phyloP scores from a whole-genome alignment of 345 rosid genomes.

The Gossypium turneri region DNA sequence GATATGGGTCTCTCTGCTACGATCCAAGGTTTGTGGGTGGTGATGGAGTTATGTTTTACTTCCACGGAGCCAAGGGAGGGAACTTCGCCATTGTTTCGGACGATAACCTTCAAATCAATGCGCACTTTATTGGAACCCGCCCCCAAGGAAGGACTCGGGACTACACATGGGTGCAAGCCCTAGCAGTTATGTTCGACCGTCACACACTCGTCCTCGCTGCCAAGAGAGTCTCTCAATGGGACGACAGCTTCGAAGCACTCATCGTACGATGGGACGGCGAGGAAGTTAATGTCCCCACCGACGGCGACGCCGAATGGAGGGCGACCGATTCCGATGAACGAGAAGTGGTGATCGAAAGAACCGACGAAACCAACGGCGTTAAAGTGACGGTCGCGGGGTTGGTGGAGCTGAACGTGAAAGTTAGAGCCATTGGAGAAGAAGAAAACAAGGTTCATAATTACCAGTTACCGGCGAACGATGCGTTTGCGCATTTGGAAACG shows the following conservation, averaged over 20 bases:
- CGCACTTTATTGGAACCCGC: slow-evolving; percentile 80
- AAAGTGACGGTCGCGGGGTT: slow-evolving; percentile 50
- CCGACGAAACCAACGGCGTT: slow-evolving; percentile 50
- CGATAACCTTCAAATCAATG: slow-evolving; percentile 70
- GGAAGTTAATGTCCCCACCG: slow-evolving; percentile 49
- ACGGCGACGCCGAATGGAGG: slow-evolving; percentile 73
- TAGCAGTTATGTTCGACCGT: slow-evolving; percentile 60
- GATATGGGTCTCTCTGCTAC: slow-evolving; percentile 80
- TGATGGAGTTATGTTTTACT: slow-evolving; percentile 85
- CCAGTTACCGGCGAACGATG: slow-evolving; percentile 55
- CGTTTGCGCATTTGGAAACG: slow-evolving; percentile 80
- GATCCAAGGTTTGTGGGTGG: slow-evolving; percentile 86
- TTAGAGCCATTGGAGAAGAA: slow-evolving; percentile 56
- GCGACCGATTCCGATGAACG: slow-evolving; percentile 24
- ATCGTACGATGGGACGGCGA: slow-evolving; percentile 46
- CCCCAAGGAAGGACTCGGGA: slow-evolving; percentile 75
- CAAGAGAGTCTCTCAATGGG: slow-evolving; percentile 50
- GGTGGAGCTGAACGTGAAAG: slow-evolving; percentile 51
- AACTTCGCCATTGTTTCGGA: slow-evolving; percentile 86
- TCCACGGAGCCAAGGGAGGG: slow-evolving; percentile 82
- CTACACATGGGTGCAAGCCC: slow-evolving; percentile 89
- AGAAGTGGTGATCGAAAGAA: slow-evolving; percentile 55
- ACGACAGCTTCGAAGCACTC: slow-evolving; percentile 53
- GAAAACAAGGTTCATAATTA: slow-evolving; percentile 71
- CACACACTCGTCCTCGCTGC: slow-evolving; percentile 69